Base-by-base conservation (phyloP, 2,329 filamentous ascomycete genomes). In the Ilyonectria mors-panacis region DNA sequence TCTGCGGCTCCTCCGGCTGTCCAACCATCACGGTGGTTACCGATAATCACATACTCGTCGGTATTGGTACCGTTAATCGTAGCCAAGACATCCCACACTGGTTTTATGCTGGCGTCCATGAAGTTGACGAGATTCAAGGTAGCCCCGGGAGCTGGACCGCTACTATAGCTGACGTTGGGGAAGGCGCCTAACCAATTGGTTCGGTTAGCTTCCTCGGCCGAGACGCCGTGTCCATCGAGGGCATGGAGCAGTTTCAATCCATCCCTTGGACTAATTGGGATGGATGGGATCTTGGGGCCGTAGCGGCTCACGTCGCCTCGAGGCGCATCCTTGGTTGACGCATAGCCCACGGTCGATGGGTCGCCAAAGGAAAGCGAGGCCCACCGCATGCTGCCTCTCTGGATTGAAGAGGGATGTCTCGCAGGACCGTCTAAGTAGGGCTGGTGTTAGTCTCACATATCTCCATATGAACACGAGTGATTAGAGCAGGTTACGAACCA, bases 21-120 rank as follows among this genome's bases (percentile, higher is more conserved):
- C 86, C 86, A 88, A 0, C 86, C 86, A 75, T 88, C 86, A 12
- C 85, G 81, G 65, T 87, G 86, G 37, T 87, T 87, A 2, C 86
- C 86, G 21, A 88, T 79, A 33, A 87, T 77, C 17, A 87, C 77
- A 5, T 85, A 84, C 42, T 82, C 73, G 30, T 76, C 72, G 0
- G 82, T 78, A 50, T 82, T 79, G 1, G 79, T 84, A 23, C 74
- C 78, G 58, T 85, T 84, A 2, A 78, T 75, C 0, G 84, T 66
- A 12, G 82, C 82, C 50, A 85, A 81, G 21, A 82, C 80, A 65
- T 81, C 78, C 70, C 70, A 71, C 0, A 69, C 68, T 0, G 71
- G 71, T 1, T 60, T 67, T 1, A 71, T 33, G 0, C 66, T 73
- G 1, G 45, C 44, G 5, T 73, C 67, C 70, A 73, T 73, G 19